Evolutionary conservation across 2,329 filamentous ascomycete genomes (phyloP), one percentile per base, ranked within the genome.

Genomic region (Cylindrodendrum hubeiense): DNA sequence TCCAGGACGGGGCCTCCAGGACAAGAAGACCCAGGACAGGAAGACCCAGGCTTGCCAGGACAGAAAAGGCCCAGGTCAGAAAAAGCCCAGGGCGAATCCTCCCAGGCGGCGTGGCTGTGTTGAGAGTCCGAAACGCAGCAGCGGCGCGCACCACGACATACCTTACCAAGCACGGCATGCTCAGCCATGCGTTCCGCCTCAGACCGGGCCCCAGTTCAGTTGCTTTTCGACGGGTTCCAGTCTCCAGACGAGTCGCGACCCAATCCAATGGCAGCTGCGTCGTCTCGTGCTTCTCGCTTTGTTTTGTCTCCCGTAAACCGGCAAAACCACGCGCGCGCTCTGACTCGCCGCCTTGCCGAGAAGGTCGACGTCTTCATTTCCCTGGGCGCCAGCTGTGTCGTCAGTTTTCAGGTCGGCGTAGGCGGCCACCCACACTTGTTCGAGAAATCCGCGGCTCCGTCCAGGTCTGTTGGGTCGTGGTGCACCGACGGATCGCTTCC

Each of bases 311-410:
- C 24, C 24, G 13, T 21, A 49, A 57, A 21, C 13, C 30, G 12
- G 22, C 9, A 33, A 37, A 15, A 26, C n/a, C 22, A 19, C n/a
- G 46, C 52, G 52, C 57, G 44, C 53, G 34, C 33, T 33, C 54
- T 66, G 69, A 66, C 68, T 72, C 55, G 54, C 58, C 43, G 62
- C 53, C 58, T 66, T 60, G 53, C 62, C 60, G 65, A 69, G 66
- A 69, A 39, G 63, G 63, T 67, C 65, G 62, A 72, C 55, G 62
- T 67, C 60, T 57, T 61, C 63, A 63, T 64, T 63, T 61, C 59
- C 67, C 62, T 24, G 21, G 43, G n/a, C 53, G 62, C 68, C 70
- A 61, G 65, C 61, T 66, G 50, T 51, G 56, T 59, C 46, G 50
- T 55, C 64, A 59, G 37, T 59, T 41, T 57, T 53, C n/a, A 49